Conservation (phyloP, 352 stramenopile genomes). For the Globisporangium paroecandrum region DNA sequence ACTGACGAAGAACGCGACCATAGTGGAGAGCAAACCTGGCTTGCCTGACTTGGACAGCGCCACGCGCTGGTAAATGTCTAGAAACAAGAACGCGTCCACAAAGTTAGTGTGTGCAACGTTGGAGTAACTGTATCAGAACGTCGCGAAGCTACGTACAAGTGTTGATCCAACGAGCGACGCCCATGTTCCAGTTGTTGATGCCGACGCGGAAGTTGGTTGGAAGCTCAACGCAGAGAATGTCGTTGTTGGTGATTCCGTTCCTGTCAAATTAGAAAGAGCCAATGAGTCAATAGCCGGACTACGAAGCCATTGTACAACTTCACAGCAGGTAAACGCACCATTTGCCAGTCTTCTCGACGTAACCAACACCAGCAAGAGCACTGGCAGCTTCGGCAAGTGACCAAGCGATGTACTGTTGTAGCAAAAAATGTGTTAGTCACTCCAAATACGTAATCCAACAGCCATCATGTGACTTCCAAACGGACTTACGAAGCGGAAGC, state of each 20-base stretch:
- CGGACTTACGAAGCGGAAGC: constrained; percentile 75
- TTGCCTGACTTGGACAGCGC: constrained; percentile 79
- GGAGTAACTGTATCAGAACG: background rate
- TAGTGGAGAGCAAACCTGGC: constrained; percentile 64
- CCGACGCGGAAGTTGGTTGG: constrained; percentile 83
- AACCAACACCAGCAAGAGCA: constrained; percentile 73
- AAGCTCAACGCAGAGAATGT: constrained; percentile 80
- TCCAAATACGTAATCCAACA: background rate
- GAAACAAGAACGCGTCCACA: background rate
- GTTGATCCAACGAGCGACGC: constrained; percentile 83
- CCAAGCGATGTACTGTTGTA: constrained; percentile 78
- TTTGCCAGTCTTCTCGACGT: constrained; percentile 72
- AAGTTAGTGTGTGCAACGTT: background rate
- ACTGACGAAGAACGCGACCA: constrained; percentile 78
- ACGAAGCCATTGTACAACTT: background rate
- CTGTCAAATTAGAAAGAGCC: constrained; percentile 20
- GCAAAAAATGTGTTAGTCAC: background rate
- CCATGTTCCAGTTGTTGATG: constrained; percentile 90
- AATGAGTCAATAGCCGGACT: background rate
- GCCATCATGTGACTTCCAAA: background rate
- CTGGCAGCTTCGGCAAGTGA: constrained; percentile 76
- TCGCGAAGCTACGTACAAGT: constrained; percentile 44
- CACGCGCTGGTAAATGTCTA: constrained; percentile 86
- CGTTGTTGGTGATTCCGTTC: constrained; percentile 86
- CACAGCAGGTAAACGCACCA: constrained; percentile 30